Conservation (phyloP, 2,329 filamentous ascomycete genomes). For the Sclerotinia borealis region DNA sequence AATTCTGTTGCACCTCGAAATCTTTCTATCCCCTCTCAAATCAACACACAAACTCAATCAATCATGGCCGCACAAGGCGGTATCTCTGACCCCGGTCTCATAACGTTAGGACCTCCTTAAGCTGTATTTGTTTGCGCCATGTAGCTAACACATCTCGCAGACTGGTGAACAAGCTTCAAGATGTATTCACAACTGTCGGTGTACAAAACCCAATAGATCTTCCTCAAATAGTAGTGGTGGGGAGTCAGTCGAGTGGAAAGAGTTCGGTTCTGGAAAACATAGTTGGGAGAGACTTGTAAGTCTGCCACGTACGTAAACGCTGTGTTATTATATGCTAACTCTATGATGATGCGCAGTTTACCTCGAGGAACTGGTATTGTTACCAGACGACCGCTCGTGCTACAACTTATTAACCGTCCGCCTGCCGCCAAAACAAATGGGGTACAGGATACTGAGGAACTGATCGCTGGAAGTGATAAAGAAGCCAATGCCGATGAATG, state of each 20-base stretch:
- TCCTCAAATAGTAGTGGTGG: constrained; percentile 95
- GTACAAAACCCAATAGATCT: constrained; percentile 99
- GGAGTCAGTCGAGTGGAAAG: constrained; percentile 98
- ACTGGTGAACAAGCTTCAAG: constrained; percentile 97
- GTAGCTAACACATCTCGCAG: constrained; percentile 36
- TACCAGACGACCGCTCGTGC: constrained; percentile 87
- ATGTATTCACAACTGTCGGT: constrained; percentile 97
- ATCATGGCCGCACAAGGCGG: constrained; percentile 40
- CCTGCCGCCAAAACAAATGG: constrained; percentile 63
- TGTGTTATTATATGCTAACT: constrained; percentile 24
- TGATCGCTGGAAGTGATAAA: constrained; percentile 67
- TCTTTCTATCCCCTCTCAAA: background rate
- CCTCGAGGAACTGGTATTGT: constrained; percentile 97
- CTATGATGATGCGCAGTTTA: constrained; percentile 50
- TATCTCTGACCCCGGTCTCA: constrained; percentile 61
- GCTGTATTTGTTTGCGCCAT: constrained; percentile 21
- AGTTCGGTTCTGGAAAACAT: constrained; percentile 99
- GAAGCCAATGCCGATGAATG: constrained; percentile 92
- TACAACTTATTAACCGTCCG: constrained; percentile 93
- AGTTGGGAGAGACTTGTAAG: constrained; percentile 96
- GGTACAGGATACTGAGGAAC: constrained; percentile 49
- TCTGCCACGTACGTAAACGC: constrained; percentile 27
- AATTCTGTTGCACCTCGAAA: background rate
- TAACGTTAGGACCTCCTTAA: constrained; percentile 46
- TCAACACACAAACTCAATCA: constrained; percentile 1